Conservation (phyloP, 1,284 basidiomycete genomes). For the Salmacisia buchloeana region DNA sequence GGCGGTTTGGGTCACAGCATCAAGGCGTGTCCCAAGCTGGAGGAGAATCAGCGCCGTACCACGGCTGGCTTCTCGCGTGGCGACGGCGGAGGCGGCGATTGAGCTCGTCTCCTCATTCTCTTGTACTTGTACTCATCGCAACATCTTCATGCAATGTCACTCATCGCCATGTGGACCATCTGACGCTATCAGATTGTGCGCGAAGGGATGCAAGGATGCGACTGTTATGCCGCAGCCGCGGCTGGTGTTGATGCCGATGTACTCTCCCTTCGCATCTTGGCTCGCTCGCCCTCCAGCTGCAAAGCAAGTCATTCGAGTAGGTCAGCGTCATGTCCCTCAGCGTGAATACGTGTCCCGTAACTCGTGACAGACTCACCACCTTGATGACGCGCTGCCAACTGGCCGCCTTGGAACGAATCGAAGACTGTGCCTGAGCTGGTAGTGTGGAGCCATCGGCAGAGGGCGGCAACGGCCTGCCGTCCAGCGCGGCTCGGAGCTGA, state of each 20-base stretch:
- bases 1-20: conserved; percentile 94
- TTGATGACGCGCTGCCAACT: conserved; percentile 25
- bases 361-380: conserved; percentile 29
- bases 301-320: no score
- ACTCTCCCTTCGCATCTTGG: no score
- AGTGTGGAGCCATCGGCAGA: not conserved
- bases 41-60: conserved; percentile 80
- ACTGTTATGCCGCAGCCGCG: no score
- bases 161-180: no score
- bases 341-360: conserved; percentile 3
- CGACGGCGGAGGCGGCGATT: conserved; percentile 34
- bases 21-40: conserved; percentile 90
- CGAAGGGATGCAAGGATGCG: no score
- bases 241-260: no score
- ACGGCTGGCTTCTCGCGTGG: conserved; percentile 69
- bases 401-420: conserved; percentile 10
- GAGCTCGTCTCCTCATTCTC: not conserved
- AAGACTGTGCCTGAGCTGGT: not conserved
- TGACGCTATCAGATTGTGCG: no score
- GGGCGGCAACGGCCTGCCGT: conserved; percentile 7
- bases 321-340: conserved; percentile 14
- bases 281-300: no score
- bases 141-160: not conserved
- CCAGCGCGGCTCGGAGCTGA: conserved; percentile 12
- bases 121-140: not conserved